These are phyloP conservation scores for Podaxis carcinomalis DNA, from an alignment of 768 basidiomycete genomes.

Conservation along the genomic window DNA sequence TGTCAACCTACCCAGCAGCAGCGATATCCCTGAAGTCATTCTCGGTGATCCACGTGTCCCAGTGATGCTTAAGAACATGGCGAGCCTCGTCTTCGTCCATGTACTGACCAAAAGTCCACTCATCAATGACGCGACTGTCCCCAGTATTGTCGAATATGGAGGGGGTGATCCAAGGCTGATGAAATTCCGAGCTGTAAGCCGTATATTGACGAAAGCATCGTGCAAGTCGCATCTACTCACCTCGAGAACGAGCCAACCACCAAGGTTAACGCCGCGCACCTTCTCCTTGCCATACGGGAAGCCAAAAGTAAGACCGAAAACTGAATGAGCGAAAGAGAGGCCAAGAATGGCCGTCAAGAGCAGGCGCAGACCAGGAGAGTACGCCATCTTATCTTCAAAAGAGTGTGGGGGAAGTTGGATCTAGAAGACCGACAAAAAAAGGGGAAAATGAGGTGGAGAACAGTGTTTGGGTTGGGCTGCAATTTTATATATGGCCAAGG, in stretches of 20 bases:
- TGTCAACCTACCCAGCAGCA: constrained; percentile 55
- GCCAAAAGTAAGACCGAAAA: constrained; percentile 35
- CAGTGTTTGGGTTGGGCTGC: background rate
- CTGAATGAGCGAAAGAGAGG: constrained; percentile 17
- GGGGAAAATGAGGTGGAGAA: background rate
- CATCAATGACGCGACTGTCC: constrained; percentile 60
- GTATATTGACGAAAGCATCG: constrained; percentile 1
- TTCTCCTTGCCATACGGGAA: constrained; percentile 70
- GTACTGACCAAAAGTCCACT: constrained; percentile 69
- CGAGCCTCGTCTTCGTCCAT: constrained; percentile 47
- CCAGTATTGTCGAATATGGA: constrained; percentile 66
- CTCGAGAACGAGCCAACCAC: constrained; percentile 49
- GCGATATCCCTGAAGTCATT: constrained; percentile 70
- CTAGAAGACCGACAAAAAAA: constrained; percentile 1
- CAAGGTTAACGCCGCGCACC: constrained; percentile 82
- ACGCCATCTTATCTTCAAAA: background rate
- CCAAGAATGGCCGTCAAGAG: constrained; percentile 13
- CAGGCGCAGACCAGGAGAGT: constrained; percentile 3
- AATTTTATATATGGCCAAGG: background rate
- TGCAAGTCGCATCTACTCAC: constrained; percentile 19
- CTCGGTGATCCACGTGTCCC: constrained; percentile 81
- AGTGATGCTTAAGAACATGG: constrained; percentile 52
- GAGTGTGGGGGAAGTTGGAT: constrained; percentile 9
- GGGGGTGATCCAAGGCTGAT: constrained; percentile 72
- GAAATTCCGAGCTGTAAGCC: background rate